Base-by-base conservation (phyloP, 768 basidiomycete genomes). In the Leccinum pellstonianum region DNA sequence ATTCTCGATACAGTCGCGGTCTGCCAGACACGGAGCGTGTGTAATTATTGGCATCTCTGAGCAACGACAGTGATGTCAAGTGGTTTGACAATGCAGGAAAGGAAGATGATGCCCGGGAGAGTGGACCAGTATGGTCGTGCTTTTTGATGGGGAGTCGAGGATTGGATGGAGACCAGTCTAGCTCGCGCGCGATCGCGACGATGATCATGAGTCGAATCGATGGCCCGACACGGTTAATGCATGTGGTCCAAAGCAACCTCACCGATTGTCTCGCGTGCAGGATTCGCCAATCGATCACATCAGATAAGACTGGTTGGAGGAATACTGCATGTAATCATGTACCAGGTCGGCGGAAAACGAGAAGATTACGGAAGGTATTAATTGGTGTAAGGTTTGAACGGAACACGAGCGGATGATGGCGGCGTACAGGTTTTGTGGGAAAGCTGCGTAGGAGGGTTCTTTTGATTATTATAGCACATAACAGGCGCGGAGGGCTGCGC, bases 211-310 rank as follows among this genome's bases (percentile, higher is more conserved):
- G n/a, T 46, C 3, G 43, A 12, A 56, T 47, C 48, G 47, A 33
- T 4, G 33, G 35, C n/a, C 8, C 49, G 53, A 49, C 19, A 14
- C 19, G 35, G 43, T 25, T 12, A 4, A 43, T 51, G 47, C 55
- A 47, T 41, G 59, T 33, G 56, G 52, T 14, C 49, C 33, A 47
- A 33, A 49, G 14, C 21, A 33, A 21, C 17, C 27, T 31, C 23
- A 25, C 21, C 49, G 55, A 56, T 60, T 14, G 17, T 41, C 41
- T 41, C 38, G 17, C 38, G 8, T 41, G 7, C 4, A 25, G 19
- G 61, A 60, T 57, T 47, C 49, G 7, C 58, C 52, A 58, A 58
- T 46, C 56, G 54, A 67, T 64, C 50, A 12, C 21, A 64, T 61
- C 37, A 54, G 63, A 68, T 59, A 58, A 56, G 54, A 31, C 37